A percentile compares a stretch with the other conserved stretches of the same genome.
phyloP scores from a whole-genome alignment of 1,284 basidiomycete species.

The Cryptococcus neoformans region DNA sequence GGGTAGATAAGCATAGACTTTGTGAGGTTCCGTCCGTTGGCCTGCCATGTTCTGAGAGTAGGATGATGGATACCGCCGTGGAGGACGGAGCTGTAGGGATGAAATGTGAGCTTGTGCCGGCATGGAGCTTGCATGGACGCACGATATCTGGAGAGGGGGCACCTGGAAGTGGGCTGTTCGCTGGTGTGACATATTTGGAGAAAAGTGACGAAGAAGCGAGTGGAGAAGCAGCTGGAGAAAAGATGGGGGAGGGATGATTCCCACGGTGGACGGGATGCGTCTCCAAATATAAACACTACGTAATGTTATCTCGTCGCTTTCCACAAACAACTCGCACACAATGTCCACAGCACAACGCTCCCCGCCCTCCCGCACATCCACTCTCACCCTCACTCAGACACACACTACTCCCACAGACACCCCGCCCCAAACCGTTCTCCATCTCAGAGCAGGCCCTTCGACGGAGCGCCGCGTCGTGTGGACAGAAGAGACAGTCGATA shows the following conservation, averaged over 20 bases:
- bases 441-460: conserved; percentile 42
- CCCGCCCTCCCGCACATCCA: conserved; percentile 25
- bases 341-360: conserved; percentile 1
- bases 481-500: conserved; percentile 51
- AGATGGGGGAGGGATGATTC: too few species aligned
- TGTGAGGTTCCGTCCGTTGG: conserved; percentile 62
- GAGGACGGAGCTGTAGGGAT: conserved; percentile 62
- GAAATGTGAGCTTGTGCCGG: not conserved
- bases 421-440: conserved; percentile 30
- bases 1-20: conserved; percentile 98
- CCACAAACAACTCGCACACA: not conserved
- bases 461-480: conserved; percentile 46
- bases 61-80: conserved; percentile 93
- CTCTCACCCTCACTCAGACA: conserved; percentile 16
- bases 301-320: too few species aligned
- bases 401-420: conserved; percentile 8
- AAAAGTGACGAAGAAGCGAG: not conserved
- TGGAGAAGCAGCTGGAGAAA: not conserved
- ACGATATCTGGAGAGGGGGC: conserved; percentile 37
- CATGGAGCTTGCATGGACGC: conserved; percentile 1
- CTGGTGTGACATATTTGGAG: not conserved
- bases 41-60: conserved; percentile 79
- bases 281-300: too few species aligned
- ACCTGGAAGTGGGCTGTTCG: conserved; percentile 17
- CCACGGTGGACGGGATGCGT: too few species aligned